These are phyloP conservation scores for Nidularia sp. DNA, from an alignment of 768 basidiomycete genomes.

Conservation along the genomic window DNA sequence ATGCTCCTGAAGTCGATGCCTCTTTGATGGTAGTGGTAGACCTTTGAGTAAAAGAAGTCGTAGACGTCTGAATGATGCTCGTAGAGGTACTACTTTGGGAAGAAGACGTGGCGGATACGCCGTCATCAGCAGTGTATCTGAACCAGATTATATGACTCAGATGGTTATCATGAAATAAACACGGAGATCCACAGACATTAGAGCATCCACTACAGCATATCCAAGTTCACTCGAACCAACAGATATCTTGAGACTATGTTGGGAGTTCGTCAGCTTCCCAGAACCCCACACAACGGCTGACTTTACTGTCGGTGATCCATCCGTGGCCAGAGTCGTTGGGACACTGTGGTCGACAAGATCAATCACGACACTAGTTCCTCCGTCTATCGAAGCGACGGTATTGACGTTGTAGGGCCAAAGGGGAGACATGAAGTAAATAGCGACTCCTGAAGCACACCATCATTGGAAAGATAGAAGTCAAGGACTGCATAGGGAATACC, in stretches of 20 bases:
- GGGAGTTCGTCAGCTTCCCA: conserved; percentile 22
- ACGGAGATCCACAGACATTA: conserved; percentile 38
- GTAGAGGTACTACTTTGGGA: too few relatives aligned
- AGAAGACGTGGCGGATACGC: too few relatives aligned
- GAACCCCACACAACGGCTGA: conserved; percentile 33
- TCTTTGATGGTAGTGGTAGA: too few relatives aligned
- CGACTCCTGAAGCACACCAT: too few relatives aligned
- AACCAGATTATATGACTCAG: too few relatives aligned
- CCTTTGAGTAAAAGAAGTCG: too few relatives aligned
- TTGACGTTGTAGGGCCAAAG: conserved; percentile 42
- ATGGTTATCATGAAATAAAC: too few relatives aligned
- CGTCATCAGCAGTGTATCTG: too few relatives aligned
- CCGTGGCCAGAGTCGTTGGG: conserved; percentile 14
- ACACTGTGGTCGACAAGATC: conserved; percentile 33
- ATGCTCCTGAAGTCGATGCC: too few relatives aligned
- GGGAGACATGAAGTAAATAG: conserved; percentile 38
- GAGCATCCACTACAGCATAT: conserved; percentile 32
- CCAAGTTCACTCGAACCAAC: conserved; percentile 29
- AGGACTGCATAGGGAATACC: too few relatives aligned
- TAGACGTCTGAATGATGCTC: too few relatives aligned
- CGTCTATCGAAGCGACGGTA: conserved; percentile 34
- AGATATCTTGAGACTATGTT: conserved; percentile 32
- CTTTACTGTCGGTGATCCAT: conserved; percentile 33
- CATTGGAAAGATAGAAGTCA: too few relatives aligned
- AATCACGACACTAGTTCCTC: conserved; percentile 22